Conservation (phyloP, 1,139 yeast species). For the Lodderomyces pseudojiufengensis region DNA sequence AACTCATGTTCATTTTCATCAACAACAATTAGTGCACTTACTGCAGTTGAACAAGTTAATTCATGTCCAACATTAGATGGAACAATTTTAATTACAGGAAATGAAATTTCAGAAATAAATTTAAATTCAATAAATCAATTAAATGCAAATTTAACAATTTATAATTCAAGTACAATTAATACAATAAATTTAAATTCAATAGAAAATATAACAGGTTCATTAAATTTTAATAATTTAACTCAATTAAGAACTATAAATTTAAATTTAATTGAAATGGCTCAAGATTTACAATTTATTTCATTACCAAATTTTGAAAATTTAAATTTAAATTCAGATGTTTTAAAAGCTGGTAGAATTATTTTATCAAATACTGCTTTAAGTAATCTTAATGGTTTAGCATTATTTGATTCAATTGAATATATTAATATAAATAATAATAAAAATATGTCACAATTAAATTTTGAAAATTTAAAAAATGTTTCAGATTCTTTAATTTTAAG, state of each 20-base stretch:
- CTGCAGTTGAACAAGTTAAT: conserved; percentile 32
- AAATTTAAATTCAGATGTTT: conserved; percentile 37
- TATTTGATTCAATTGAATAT: conserved; percentile 30
- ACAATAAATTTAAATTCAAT: conserved; percentile 32
- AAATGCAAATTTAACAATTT: conserved; percentile 31
- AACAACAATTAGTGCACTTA: conserved; percentile 38
- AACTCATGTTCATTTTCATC: conserved; percentile 35
- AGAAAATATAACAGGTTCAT: conserved; percentile 34
- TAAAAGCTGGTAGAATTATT: conserved; percentile 31
- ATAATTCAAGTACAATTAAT: conserved; percentile 41
- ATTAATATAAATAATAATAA: conserved; percentile 47
- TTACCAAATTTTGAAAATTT: conserved; percentile 42
- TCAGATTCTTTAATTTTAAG: conserved; percentile 36
- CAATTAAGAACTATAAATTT: conserved; percentile 41
- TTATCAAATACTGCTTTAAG: conserved; percentile 45
- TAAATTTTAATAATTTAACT: conserved; percentile 36
- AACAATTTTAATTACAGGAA: conserved; percentile 37
- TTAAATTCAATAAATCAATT: conserved; percentile 34
- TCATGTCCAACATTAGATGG: conserved; percentile 44
- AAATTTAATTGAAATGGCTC: conserved; percentile 27
- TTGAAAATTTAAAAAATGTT: conserved; percentile 33
- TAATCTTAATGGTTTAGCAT: conserved; percentile 34
- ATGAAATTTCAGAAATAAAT: conserved; percentile 31
- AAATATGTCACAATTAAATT: conserved; percentile 37
- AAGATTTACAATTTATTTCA: conserved; percentile 34